Evolutionary conservation across 768 basidiomycete species (phyloP).

Genomic region (Lactarius tabidus): DNA sequence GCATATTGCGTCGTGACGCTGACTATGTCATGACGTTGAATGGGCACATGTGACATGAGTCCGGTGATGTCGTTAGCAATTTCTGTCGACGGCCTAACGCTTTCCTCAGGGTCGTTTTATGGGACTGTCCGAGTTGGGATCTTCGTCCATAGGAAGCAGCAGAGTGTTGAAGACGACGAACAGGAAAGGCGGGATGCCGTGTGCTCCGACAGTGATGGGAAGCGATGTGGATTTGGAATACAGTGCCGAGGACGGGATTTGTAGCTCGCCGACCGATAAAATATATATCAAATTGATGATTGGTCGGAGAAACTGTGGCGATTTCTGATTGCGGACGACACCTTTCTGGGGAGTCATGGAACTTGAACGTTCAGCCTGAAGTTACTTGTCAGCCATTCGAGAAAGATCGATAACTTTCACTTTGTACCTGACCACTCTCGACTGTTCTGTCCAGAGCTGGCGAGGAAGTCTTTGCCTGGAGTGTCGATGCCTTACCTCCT

Average conservation of each 20-base stretch:
- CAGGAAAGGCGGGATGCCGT: accelerated
- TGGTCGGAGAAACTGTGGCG: no score
- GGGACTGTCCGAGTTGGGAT: not conserved
- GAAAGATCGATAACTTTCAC: not conserved
- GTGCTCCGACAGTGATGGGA: not conserved
- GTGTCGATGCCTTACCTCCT: not conserved
- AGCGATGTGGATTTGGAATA: not conserved
- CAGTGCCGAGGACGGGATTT: not conserved
- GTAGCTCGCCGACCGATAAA: no score
- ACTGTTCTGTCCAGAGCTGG: not conserved
- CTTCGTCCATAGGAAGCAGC: not conserved
- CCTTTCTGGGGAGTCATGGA: no score
- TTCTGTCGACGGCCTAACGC: not conserved
- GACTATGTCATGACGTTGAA: not conserved
- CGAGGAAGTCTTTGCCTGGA: not conserved
- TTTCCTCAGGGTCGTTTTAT: not conserved
- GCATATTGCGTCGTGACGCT: not conserved
- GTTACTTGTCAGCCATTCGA: not conserved
- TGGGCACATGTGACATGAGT: not conserved
- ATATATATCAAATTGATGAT: no score
- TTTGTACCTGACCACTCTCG: not conserved
- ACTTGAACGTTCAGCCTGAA: not conserved
- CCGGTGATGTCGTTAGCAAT: not conserved
- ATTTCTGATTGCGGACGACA: not conserved
- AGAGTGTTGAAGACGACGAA: not conserved